Evolutionary conservation across 768 basidiomycete genomes (phyloP).

Genomic region (Lyophyllum decastes): DNA sequence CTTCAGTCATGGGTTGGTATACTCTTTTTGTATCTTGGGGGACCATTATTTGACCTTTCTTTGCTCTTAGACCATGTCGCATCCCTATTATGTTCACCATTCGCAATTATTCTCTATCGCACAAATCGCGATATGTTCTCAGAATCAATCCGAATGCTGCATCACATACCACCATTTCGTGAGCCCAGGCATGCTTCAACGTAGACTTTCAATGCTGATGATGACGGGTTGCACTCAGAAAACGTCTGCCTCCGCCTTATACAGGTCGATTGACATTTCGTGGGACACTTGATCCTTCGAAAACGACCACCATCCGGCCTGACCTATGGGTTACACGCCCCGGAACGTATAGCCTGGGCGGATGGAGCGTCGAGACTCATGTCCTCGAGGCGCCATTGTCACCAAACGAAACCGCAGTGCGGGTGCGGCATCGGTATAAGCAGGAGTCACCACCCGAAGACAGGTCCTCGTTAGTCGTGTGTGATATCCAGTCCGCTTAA

Average conservation of each 20-base stretch:
- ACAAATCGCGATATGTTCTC: conserved; percentile 58
- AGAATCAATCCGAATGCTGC: conserved; percentile 34
- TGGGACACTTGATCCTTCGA: conserved; percentile 54
- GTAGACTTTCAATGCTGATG: neutral
- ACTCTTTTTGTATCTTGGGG: neutral
- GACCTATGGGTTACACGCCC: conserved; percentile 64
- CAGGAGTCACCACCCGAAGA: conserved; percentile 32
- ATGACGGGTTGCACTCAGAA: conserved; percentile 25
- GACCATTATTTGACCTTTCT: neutral
- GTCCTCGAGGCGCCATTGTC: conserved; percentile 42
- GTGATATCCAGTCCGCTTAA: conserved; percentile 22
- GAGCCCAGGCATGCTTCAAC: neutral
- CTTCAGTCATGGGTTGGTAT: conserved; percentile 68
- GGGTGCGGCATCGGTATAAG: conserved; percentile 33
- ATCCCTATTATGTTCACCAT: conserved; percentile 57
- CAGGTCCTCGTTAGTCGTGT: conserved; percentile 31
- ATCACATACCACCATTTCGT: conserved; percentile 15
- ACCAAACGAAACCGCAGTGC: neutral
- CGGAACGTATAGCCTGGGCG: conserved; percentile 62
- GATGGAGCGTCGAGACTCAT: conserved; percentile 71
- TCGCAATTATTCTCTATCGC: conserved; percentile 72
- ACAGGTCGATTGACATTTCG: conserved; percentile 68
- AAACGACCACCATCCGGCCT: conserved; percentile 42
- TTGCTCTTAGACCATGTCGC: conserved; percentile 49
- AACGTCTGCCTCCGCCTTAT: conserved; percentile 55